Evolutionary conservation across 164 flowering plant genomes (phyloP).

Genomic region (Litsea cubeba): DNA sequence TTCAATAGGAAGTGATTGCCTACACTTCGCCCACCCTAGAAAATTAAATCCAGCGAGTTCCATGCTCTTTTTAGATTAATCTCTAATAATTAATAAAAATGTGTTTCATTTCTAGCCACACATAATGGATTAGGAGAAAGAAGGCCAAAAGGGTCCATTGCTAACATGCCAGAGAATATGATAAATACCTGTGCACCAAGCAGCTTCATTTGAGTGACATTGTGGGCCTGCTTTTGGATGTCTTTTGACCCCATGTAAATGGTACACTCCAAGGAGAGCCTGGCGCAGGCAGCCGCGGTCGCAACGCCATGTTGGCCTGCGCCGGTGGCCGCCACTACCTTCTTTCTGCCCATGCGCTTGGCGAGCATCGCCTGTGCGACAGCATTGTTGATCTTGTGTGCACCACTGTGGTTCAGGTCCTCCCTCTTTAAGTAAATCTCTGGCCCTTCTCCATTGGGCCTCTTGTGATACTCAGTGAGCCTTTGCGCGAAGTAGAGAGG

Average conservation of each 20-base stretch:
- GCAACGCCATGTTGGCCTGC: constrained; percentile 68
- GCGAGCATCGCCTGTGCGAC: constrained; percentile 54
- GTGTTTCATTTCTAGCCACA: too few relatives aligned
- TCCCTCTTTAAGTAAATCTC: constrained; percentile 49
- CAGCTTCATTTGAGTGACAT: constrained; percentile 35
- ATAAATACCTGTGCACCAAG: constrained; percentile 36
- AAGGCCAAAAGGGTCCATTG: background rate
- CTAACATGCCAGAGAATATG: background rate
- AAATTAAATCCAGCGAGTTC: too few relatives aligned
- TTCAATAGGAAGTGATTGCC: too few relatives aligned
- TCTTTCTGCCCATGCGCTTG: constrained; percentile 36
- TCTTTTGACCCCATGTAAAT: constrained; percentile 47
- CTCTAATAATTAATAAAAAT: too few relatives aligned
- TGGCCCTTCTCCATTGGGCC: constrained; percentile 36
- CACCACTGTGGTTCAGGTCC: constrained; percentile 49
- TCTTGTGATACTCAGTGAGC: constrained; percentile 39
- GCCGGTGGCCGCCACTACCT: constrained; percentile 45
- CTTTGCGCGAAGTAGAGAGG: constrained; percentile 43
- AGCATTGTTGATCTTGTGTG: constrained; percentile 58
- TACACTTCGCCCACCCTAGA: too few relatives aligned
- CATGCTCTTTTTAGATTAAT: too few relatives aligned
- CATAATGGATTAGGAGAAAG: background rate
- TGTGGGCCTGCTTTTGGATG: constrained; percentile 38
- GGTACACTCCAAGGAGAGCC: constrained; percentile 36
- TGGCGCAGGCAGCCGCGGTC: constrained; percentile 51